Evolutionary conservation across 257 asterid genomes (phyloP).

Genomic region (Gardenia jasminoides): DNA sequence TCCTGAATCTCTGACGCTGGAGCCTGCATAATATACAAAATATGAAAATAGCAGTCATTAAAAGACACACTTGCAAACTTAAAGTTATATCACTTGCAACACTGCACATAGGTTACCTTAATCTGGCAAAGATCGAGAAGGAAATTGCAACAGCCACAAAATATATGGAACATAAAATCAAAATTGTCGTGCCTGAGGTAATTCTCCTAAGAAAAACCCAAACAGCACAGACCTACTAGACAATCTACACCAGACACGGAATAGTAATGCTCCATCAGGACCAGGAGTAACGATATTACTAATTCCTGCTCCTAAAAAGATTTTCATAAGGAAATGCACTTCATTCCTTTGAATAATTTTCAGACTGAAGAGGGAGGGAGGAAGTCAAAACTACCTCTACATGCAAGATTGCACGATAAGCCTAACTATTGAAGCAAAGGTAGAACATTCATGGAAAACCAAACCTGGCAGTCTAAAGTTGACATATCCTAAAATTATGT

Average conservation of each 20-base stretch:
- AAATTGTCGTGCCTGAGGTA: not conserved
- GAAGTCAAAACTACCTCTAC: not conserved
- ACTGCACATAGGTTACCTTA: not conserved
- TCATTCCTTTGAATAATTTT: not conserved
- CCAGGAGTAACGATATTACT: not conserved
- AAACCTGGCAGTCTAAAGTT: not conserved
- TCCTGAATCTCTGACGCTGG: conserved; percentile 94
- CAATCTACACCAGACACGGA: not conserved
- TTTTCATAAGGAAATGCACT: not conserved
- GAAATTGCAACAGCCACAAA: not conserved
- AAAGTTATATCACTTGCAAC: not conserved
- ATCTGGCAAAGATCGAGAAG: not conserved
- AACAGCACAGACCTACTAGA: not conserved
- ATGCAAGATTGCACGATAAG: not conserved
- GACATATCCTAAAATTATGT: not conserved
- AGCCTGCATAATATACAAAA: conserved; percentile 48
- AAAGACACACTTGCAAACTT: not conserved
- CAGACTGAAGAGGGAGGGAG: not conserved
- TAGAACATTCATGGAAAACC: not conserved
- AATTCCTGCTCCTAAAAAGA: not conserved
- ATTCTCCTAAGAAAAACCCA: not conserved
- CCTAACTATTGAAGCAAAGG: not conserved
- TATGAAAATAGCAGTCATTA: not conserved
- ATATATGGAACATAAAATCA: not conserved
- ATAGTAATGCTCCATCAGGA: not conserved